Percentiles rank a stretch among this genome's conserved stretches.
phyloP scores from a whole-genome alignment of 176 grass and related monocot species.

The Oryza coarctata region DNA sequence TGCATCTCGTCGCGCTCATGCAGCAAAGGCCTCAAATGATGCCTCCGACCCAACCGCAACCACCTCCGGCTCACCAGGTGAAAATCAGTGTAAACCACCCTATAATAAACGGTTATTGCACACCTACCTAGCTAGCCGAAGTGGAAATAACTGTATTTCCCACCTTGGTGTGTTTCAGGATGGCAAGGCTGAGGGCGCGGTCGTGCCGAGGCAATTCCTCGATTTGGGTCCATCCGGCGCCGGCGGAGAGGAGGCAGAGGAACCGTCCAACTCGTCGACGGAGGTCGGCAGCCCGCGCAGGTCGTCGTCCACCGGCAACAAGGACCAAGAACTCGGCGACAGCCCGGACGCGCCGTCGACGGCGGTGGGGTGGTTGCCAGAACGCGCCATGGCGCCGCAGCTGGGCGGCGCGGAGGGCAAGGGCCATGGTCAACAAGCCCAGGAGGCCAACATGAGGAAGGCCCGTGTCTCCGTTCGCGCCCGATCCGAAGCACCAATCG shows the following conservation, averaged over 20 bases:
- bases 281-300: conserved; percentile 57
- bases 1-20: conserved; percentile 65
- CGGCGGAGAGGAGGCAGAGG: conserved; percentile 22
- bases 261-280: conserved; percentile 79
- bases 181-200: conserved; percentile 6
- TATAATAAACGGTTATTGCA: background rate
- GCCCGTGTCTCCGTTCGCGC: conserved; percentile 91
- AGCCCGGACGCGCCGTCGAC: conserved; percentile 36
- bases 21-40: conserved; percentile 48
- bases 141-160: background rate
- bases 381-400: conserved; percentile 19
- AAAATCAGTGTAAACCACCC: background rate
- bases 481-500: conserved; percentile 90
- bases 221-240: conserved; percentile 39
- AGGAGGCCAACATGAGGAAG: conserved; percentile 84
- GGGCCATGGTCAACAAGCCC: conserved; percentile 41
- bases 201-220: conserved; percentile 60
- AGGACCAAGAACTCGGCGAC: conserved; percentile 22
- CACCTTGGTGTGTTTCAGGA: background rate
- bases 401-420: conserved; percentile 22
- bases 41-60: conserved; percentile 16
- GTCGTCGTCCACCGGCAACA: conserved; percentile 39
- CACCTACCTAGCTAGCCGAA: background rate
- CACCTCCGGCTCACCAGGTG: conserved; percentile 27
- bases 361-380: conserved; percentile 24